Percentiles rank a stretch among this genome's conserved stretches.
phyloP scores from a whole-genome alignment of 2,329 filamentous ascomycete genomes.

The Penicillium oxalicum region DNA sequence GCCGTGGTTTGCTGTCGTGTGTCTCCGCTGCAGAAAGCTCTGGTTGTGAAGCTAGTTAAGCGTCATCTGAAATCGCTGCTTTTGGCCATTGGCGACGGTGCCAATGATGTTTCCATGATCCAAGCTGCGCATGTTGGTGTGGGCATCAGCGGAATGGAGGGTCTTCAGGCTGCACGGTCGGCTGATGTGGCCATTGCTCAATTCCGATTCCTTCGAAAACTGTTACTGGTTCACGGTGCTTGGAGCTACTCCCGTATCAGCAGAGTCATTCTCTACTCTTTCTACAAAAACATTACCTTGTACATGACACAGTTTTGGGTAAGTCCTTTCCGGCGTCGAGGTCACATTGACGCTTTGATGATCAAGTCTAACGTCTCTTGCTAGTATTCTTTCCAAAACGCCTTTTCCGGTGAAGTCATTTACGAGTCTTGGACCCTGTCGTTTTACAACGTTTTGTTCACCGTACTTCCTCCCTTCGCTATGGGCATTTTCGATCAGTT shows the following conservation, averaged over 20 bases:
- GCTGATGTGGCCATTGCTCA: constrained; percentile 94
- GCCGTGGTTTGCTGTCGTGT: constrained; percentile 98
- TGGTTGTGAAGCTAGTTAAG: constrained; percentile 97
- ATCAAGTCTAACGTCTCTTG: constrained; percentile 12
- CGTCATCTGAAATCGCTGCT: constrained; percentile 86
- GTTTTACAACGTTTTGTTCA: constrained; percentile 99
- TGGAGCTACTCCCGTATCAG: constrained; percentile 98
- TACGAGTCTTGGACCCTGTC: constrained; percentile 99
- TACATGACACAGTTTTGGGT: constrained; percentile 99
- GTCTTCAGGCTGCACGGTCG: constrained; percentile 89
- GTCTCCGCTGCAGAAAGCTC: constrained; percentile 90
- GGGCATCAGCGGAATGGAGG: constrained; percentile 94
- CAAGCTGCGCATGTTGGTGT: constrained; percentile 97
- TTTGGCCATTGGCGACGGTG: constrained; percentile 92
- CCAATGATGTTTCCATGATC: constrained; percentile 99
- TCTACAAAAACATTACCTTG: constrained; percentile 98
- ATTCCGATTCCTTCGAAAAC: constrained; percentile 89
- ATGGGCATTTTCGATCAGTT: constrained; percentile 97
- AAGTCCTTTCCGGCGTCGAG: constrained; percentile 34
- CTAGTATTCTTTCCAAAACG: constrained; percentile 95
- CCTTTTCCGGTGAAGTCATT: constrained; percentile 94
- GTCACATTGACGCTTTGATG: too few species aligned
- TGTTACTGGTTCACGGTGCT: constrained; percentile 87
- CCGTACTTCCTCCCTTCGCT: constrained; percentile 83
- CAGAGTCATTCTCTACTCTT: constrained; percentile 96